A percentile compares a stretch with the other conserved stretches of the same genome.
These are phyloP conservation scores for Chlamydomonas asymmetrica DNA, from an alignment of 139 green algal species.

Conservation along the genomic window DNA sequence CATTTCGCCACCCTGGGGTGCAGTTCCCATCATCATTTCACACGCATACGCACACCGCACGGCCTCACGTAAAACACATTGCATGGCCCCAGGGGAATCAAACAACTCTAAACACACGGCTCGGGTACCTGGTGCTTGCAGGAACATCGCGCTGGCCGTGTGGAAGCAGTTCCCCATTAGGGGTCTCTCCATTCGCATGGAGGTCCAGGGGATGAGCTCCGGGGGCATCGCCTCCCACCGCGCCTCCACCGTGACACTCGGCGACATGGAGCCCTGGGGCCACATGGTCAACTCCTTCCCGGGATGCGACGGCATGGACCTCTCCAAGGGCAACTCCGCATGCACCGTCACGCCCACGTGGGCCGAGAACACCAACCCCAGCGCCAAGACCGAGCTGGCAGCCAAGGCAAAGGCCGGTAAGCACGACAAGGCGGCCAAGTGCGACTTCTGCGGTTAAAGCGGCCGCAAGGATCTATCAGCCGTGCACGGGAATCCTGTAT, in stretches of 20 bases:
- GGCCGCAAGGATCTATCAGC: no score
- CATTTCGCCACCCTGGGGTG: no score
- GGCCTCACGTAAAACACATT: no score
- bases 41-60: no score
- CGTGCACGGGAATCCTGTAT: no score
- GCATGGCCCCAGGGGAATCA: no score
- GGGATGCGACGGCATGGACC: constrained; percentile 18
- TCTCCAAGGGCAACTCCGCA: constrained; percentile 3
- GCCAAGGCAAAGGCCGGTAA: constrained; percentile 2
- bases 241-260: constrained; percentile 17
- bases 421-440: constrained; percentile 19
- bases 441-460: constrained; percentile 9
- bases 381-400: neutral
- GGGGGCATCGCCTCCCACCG: constrained; percentile 18
- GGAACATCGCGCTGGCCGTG: constrained; percentile 1
- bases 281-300: constrained; percentile 14
- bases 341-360: constrained; percentile 1
- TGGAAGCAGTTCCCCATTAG: constrained; percentile 13
- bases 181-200: constrained; percentile 10
- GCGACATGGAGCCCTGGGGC: constrained; percentile 14
- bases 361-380: neutral
- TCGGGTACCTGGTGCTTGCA: no score
- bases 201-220: constrained; percentile 23
- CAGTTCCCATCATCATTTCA: no score
- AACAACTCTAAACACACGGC: no score